A percentile compares a stretch with the other conserved stretches of the same genome.
These are phyloP conservation scores for Floccularia luteovirens DNA, from an alignment of 768 basidiomycete genomes.

Conservation along the genomic window DNA sequence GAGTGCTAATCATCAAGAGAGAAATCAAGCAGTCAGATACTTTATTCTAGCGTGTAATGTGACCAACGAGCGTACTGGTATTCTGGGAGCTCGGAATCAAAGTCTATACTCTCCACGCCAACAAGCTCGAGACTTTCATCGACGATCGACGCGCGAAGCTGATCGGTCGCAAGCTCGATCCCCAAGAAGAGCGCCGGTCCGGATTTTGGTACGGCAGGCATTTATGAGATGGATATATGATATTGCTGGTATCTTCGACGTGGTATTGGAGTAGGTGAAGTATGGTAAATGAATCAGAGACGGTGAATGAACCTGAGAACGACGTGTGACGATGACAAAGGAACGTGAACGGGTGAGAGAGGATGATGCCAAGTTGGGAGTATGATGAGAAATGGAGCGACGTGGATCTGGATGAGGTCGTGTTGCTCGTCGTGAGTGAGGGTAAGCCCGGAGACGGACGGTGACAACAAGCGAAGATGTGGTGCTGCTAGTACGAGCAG, in stretches of 20 bases:
- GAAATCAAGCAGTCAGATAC: not conserved
- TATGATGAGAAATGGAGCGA: too few species aligned
- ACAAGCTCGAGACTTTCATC: conserved; percentile 79
- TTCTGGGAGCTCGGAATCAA: conserved; percentile 72
- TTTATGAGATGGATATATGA: conserved; percentile 24
- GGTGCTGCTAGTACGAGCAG: too few species aligned
- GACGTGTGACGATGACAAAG: too few species aligned
- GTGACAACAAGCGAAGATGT: too few species aligned
- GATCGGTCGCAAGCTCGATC: conserved; percentile 79
- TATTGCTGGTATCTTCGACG: conserved; percentile 17
- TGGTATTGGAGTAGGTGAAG: conserved; percentile 14
- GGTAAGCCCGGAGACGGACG: too few species aligned
- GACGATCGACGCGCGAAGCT: conserved; percentile 75
- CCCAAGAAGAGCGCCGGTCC: conserved; percentile 66
- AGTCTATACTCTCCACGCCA: conserved; percentile 77
- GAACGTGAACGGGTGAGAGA: too few species aligned
- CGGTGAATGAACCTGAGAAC: too few species aligned
- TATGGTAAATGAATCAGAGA: not conserved
- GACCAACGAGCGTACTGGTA: conserved; percentile 56
- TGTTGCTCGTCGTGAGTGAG: too few species aligned
- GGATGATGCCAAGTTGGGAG: too few species aligned
- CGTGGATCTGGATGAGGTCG: too few species aligned
- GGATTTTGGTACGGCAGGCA: conserved; percentile 37
- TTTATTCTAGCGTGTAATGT: conserved; percentile 8
- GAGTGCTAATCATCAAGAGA: conserved; percentile 44